Conservation (phyloP, 1,139 yeast genomes). For the Pichia sp. region DNA sequence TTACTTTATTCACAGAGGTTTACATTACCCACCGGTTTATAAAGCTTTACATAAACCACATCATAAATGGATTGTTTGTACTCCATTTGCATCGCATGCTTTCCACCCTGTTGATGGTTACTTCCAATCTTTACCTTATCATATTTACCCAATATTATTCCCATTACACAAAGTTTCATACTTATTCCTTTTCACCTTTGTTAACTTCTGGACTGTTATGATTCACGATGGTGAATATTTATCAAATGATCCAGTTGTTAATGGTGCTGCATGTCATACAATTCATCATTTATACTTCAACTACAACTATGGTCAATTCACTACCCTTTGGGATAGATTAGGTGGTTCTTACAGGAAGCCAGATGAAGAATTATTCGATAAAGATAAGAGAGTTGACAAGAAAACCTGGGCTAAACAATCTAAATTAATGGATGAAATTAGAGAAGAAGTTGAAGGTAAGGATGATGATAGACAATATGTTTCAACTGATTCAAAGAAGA, state of each 20-base stretch:
- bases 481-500: slow-evolving; percentile 28
- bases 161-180: slow-evolving; percentile 87
- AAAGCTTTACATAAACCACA: slow-evolving; percentile 92
- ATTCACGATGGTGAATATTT: slow-evolving; percentile 96
- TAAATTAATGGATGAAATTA: slow-evolving; percentile 71
- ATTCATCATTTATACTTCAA: slow-evolving; percentile 94
- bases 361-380: slow-evolving; percentile 76
- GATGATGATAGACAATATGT: slow-evolving; percentile 54
- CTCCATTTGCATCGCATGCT: slow-evolving; percentile 97
- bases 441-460: slow-evolving; percentile 71
- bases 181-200: slow-evolving; percentile 74
- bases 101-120: slow-evolving; percentile 98
- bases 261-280: slow-evolving; percentile 98
- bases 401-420: slow-evolving; percentile 70
- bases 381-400: slow-evolving; percentile 48
- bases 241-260: slow-evolving; percentile 87
- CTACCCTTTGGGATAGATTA: slow-evolving; percentile 94
- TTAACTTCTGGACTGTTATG: slow-evolving; percentile 97
- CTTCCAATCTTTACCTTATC: slow-evolving; percentile 88
- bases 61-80: slow-evolving; percentile 98
- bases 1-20: slow-evolving; percentile 83
- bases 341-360: slow-evolving; percentile 93
- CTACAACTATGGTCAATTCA: slow-evolving; percentile 96
- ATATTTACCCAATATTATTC: slow-evolving; percentile 80
- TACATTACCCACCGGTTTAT: slow-evolving; percentile 88